Conservation (phyloP, 768 basidiomycete species). For the Suillus subluteus region DNA sequence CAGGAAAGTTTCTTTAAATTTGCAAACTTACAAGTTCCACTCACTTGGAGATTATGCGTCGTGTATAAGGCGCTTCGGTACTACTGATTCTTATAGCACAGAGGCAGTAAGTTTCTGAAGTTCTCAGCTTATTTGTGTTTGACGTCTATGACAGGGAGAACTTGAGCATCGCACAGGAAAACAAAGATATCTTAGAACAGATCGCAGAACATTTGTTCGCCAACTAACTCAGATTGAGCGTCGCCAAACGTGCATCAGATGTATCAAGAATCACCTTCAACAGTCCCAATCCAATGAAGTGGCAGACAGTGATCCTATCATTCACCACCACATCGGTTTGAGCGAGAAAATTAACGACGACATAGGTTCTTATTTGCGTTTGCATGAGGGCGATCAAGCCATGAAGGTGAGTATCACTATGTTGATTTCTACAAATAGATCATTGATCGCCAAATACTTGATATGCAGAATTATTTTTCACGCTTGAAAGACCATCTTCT, state of each 20-base stretch:
- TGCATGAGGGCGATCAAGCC: slow-evolving; percentile 31
- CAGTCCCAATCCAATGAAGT: not conserved
- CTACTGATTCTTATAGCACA: too few species aligned
- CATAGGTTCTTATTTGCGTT: slow-evolving; percentile 11
- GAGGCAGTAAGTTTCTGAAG: slow-evolving; percentile 13
- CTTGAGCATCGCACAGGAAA: slow-evolving; percentile 15
- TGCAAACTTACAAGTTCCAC: slow-evolving; percentile 31
- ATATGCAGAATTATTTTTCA: slow-evolving; percentile 11
- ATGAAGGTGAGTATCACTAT: slow-evolving; percentile 13
- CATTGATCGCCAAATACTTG: slow-evolving; percentile 3
- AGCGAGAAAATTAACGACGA: not conserved
- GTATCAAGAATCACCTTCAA: slow-evolving; percentile 8
- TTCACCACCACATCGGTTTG: slow-evolving; percentile 27
- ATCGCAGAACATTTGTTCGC: slow-evolving; percentile 7
- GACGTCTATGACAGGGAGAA: slow-evolving; percentile 13
- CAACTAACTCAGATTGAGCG: slow-evolving; percentile 15
- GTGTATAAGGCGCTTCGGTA: slow-evolving; percentile 31
- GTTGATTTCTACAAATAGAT: not conserved
- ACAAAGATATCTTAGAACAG: slow-evolving; percentile 7
- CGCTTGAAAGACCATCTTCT: slow-evolving; percentile 15
- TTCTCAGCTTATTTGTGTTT: not conserved
- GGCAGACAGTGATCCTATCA: not conserved
- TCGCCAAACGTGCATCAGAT: slow-evolving; percentile 5
- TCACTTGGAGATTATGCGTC: slow-evolving; percentile 23
- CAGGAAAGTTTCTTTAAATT: slow-evolving; percentile 22